Conservation (phyloP, 345 rosid species). For the Raphanus raphanistrum region DNA sequence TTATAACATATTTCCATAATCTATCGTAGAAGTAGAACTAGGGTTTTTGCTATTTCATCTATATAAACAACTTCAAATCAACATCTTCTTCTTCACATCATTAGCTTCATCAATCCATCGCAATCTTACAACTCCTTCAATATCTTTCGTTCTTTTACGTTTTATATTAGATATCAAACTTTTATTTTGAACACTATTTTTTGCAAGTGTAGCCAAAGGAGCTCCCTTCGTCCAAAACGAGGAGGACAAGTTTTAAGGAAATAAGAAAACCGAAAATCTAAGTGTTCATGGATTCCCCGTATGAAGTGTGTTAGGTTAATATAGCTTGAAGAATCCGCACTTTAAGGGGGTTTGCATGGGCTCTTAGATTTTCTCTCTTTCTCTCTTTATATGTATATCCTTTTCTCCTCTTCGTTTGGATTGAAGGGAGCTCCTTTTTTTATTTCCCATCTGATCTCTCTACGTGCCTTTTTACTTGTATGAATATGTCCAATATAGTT, state of each 20-base stretch:
- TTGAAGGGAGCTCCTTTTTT: conserved; percentile 58
- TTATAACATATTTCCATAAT: conserved; percentile 5
- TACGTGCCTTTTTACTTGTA: neutral
- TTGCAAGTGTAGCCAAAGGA: conserved; percentile 29
- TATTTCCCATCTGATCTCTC: neutral
- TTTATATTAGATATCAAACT: neutral
- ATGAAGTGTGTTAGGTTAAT: conserved; percentile 15
- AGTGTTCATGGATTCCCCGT: conserved; percentile 48
- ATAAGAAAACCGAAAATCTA: conserved; percentile 20
- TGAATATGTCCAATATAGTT: neutral
- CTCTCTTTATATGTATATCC: neutral
- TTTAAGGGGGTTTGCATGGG: conserved; percentile 48
- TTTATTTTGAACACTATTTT: neutral
- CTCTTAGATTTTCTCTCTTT: conserved; percentile 37
- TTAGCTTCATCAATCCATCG: neutral
- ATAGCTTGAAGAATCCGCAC: neutral
- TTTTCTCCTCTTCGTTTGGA: conserved; percentile 50
- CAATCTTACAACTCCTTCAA: neutral
- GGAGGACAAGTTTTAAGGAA: conserved; percentile 26
- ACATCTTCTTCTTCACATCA: neutral
- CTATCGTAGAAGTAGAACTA: neutral
- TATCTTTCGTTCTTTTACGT: neutral
- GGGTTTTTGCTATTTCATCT: conserved; percentile 25
- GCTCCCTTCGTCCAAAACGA: conserved; percentile 47
- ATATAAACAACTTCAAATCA: neutral